A percentile compares a stretch with the other conserved stretches of the same genome.
These are phyloP conservation scores for Daldinia childiae DNA, from an alignment of 495 filamentous ascomycete species.

Conservation along the genomic window DNA sequence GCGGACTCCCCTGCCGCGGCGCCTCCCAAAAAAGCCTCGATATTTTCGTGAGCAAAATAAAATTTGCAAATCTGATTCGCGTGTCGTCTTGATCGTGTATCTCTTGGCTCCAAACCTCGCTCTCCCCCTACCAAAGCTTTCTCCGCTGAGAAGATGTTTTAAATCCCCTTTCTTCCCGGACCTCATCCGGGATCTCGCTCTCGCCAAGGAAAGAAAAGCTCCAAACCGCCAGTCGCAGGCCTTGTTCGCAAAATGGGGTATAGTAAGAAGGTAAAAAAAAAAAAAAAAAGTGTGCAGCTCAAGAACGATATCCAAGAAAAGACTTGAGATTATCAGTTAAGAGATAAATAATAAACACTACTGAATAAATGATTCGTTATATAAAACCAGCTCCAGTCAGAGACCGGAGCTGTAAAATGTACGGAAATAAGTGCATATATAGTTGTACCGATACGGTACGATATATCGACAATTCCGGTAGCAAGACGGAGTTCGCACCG, in stretches of 20 bases:
- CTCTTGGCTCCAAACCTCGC: constrained; percentile 25
- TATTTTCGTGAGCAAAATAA: constrained; percentile 26
- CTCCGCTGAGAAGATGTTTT: constrained; percentile 8
- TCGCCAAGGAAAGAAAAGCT: constrained; percentile 15
- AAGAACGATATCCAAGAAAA: constrained; percentile 29
- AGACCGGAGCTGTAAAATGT: constrained; percentile 19
- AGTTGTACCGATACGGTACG: constrained; percentile 4
- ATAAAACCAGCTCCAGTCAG: constrained; percentile 26
- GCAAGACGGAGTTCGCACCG: neutral
- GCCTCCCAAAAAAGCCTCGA: constrained; percentile 9
- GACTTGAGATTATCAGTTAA: constrained; percentile 20
- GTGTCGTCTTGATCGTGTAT: constrained; percentile 39
- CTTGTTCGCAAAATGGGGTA: constrained; percentile 35
- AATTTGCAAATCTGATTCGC: constrained; percentile 39
- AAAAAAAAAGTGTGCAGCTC: constrained; percentile 26
- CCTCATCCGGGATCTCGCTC: neutral
- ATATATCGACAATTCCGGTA: constrained; percentile 15
- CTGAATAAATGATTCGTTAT: constrained; percentile 37
- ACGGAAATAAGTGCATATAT: constrained; percentile 7
- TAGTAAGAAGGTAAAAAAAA: constrained; percentile 40
- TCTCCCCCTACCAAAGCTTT: constrained; percentile 12
- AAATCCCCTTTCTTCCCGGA: constrained; percentile 1
- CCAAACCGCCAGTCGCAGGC: constrained; percentile 27
- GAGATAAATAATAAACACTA: constrained; percentile 42
- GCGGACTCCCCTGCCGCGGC: constrained; percentile 27